Evolutionary conservation across 345 rosid species (phyloP).

Genomic region (Euphorbia peplus): DNA sequence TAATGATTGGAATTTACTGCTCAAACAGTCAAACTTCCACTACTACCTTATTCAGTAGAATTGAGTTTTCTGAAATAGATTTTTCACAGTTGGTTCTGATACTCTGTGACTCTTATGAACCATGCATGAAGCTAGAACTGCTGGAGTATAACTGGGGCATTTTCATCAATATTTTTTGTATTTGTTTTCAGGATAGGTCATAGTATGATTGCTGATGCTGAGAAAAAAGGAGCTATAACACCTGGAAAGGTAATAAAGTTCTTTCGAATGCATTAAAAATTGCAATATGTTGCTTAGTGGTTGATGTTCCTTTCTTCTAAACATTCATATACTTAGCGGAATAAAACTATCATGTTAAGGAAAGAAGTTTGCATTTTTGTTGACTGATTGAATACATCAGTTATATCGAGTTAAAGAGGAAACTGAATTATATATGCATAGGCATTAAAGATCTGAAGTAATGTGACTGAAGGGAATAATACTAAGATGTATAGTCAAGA

Average conservation of each 20-base stretch:
- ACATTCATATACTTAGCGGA: background rate
- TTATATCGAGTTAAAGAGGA: background rate
- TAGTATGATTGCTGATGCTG: conserved; percentile 34
- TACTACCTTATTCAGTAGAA: background rate
- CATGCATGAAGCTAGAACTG: background rate
- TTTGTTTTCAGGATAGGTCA: conserved; percentile 31
- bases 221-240: conserved; percentile 26
- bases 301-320: background rate
- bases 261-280: background rate
- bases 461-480: background rate
- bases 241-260: conserved; percentile 31
- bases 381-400: background rate
- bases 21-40: background rate
- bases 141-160: background rate
- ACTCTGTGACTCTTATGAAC: background rate
- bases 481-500: background rate
- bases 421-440: background rate
- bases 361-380: background rate
- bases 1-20: background rate
- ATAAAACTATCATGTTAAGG: background rate
- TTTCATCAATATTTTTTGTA: conserved; percentile 2
- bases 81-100: background rate
- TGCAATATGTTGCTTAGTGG: background rate
- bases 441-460: background rate
- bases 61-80: conserved; percentile 1